Evolutionary conservation across 2,329 filamentous ascomycete genomes (phyloP).

Genomic region (Venturiaceae sp.): DNA sequence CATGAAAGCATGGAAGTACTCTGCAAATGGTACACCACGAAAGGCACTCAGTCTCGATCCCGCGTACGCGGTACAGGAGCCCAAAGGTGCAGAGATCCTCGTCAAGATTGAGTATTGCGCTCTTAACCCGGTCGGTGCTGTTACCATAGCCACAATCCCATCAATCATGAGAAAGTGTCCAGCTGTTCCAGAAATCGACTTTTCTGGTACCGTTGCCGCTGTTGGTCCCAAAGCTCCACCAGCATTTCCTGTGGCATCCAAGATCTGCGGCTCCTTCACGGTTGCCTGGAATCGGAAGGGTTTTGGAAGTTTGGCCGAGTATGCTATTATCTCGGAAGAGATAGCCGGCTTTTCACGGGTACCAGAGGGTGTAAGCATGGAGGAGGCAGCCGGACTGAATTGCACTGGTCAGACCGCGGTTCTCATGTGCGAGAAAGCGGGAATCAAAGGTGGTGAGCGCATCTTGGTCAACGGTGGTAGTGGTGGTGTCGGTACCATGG

Average conservation of each 20-base stretch:
- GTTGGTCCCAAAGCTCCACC: neutral
- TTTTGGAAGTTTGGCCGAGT: slow-evolving; percentile 31
- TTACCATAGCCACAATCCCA: slow-evolving; percentile 33
- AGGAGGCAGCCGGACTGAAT: slow-evolving; percentile 28
- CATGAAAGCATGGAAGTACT: slow-evolving; percentile 16
- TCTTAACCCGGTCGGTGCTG: slow-evolving; percentile 31
- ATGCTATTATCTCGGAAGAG: slow-evolving; percentile 22
- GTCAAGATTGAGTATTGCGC: slow-evolving; percentile 25
- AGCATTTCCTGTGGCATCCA: slow-evolving; percentile 20
- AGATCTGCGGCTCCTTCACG: slow-evolving; percentile 22
- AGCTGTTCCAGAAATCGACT: slow-evolving; percentile 33
- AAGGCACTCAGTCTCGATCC: neutral
- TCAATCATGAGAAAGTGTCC: slow-evolving; percentile 22
- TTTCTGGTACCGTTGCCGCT: slow-evolving; percentile 27
- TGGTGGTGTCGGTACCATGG: slow-evolving; percentile 39
- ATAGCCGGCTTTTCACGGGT: slow-evolving; percentile 22
- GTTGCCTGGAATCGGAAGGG: slow-evolving; percentile 17
- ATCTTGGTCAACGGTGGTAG: slow-evolving; percentile 43
- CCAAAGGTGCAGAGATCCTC: neutral
- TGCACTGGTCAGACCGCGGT: slow-evolving; percentile 31
- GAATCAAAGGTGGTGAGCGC: slow-evolving; percentile 23
- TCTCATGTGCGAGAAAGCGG: slow-evolving; percentile 23
- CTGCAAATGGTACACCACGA: neutral
- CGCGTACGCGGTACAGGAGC: neutral
- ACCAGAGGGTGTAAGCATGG: slow-evolving; percentile 17